A percentile compares a stretch with the other conserved stretches of the same genome.
Conservation (phyloP, 1,139 yeast species). For the Taphrina betulina region DNA sequence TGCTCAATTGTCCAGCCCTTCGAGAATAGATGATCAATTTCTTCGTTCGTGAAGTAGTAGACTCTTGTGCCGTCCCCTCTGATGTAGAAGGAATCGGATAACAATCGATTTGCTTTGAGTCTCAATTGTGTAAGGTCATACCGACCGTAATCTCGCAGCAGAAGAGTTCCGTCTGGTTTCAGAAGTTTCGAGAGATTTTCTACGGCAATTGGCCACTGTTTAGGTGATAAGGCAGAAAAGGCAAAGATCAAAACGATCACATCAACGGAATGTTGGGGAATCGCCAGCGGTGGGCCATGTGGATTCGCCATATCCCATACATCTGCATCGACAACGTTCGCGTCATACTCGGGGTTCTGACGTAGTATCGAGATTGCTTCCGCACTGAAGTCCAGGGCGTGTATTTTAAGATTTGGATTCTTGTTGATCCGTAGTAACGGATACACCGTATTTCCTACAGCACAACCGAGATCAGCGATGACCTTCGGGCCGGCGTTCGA, state of each 20-base stretch:
- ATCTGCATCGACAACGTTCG: slow-evolving; percentile 70
- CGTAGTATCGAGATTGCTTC: slow-evolving; percentile 86
- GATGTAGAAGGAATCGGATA: slow-evolving; percentile 90
- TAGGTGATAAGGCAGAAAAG: slow-evolving; percentile 86
- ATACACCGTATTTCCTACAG: slow-evolving; percentile 95
- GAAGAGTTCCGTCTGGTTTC: slow-evolving; percentile 88
- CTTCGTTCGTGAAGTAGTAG: slow-evolving; percentile 92
- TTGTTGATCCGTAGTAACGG: slow-evolving; percentile 81
- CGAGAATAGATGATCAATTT: slow-evolving; percentile 61
- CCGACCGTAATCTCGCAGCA: slow-evolving; percentile 92
- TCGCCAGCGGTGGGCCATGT: slow-evolving; percentile 71
- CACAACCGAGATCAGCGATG: slow-evolving; percentile 93
- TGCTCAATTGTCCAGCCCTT: slow-evolving; percentile 61
- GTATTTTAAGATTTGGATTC: slow-evolving; percentile 69
- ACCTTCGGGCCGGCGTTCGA: slow-evolving; percentile 59
- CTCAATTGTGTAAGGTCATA: slow-evolving; percentile 94
- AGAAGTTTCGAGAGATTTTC: slow-evolving; percentile 60
- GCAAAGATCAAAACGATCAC: slow-evolving; percentile 91
- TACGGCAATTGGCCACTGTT: slow-evolving; percentile 84
- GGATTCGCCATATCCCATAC: slow-evolving; percentile 95
- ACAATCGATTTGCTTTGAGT: slow-evolving; percentile 79
- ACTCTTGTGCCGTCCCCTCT: slow-evolving; percentile 98
- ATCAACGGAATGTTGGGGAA: slow-evolving; percentile 80
- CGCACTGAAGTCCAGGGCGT: slow-evolving; percentile 87
- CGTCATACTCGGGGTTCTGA: slow-evolving; percentile 57